Conservation (phyloP, 164 flowering plant species). For the Magnolia sinica region DNA sequence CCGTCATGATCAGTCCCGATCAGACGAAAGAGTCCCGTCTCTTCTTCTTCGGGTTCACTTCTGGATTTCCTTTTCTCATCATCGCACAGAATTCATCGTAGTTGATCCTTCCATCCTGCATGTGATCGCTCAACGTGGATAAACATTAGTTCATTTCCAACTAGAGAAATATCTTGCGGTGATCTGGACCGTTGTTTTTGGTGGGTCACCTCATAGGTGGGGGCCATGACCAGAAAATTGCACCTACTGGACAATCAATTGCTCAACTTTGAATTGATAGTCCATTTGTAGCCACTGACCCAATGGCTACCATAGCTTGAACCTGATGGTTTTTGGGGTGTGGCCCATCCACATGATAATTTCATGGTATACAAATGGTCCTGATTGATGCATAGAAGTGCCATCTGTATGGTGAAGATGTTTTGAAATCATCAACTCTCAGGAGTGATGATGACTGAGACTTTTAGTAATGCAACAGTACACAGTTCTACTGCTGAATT, state of each 20-base stretch:
- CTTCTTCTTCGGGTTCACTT: constrained; percentile 59
- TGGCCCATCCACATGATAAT: no score
- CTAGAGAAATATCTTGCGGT: not conserved
- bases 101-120: constrained; percentile 79
- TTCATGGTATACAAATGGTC: no score
- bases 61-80: constrained; percentile 90
- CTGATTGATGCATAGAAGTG: not conserved
- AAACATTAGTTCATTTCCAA: not conserved
- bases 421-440: not conserved
- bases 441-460: not conserved
- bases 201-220: no score
- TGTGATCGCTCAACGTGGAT: not conserved
- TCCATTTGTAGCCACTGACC: not conserved
- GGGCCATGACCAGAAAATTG: not conserved
- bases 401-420: not conserved
- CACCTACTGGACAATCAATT: no score
- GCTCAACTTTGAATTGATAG: not conserved
- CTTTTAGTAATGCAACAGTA: not conserved
- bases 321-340: no score
- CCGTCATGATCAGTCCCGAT: not conserved
- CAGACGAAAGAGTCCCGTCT: constrained; percentile 45
- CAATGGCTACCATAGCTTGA: not conserved
- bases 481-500: not conserved
- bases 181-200: not conserved
- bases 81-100: constrained; percentile 84